Evolutionary conservation across 2,329 filamentous ascomycete genomes (phyloP).

Genomic region (Ceratocystis destructans): DNA sequence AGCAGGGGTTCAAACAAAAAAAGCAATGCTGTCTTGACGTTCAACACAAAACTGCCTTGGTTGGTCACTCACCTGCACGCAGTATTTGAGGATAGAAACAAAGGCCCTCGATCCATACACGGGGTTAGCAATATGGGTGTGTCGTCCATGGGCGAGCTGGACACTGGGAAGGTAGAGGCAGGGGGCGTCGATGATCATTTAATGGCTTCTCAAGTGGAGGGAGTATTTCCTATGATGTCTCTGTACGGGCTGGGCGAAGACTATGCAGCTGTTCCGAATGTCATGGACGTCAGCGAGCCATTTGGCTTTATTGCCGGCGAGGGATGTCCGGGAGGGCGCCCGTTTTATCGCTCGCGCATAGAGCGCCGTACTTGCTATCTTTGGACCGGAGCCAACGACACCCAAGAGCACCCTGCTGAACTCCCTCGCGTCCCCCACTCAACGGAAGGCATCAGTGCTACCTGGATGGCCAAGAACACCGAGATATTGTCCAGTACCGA

Average conservation of each 20-base stretch:
- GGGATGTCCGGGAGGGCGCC: conserved; percentile 68
- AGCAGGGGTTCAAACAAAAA: conserved; percentile 44
- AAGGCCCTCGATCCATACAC: conserved; percentile 66
- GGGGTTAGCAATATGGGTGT: conserved; percentile 65
- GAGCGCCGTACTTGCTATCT: conserved; percentile 6
- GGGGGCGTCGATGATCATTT: conserved; percentile 72
- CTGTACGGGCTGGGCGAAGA: conserved; percentile 70
- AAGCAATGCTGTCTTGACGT: conserved; percentile 63
- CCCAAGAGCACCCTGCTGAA: background rate
- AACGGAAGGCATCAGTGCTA: conserved; percentile 57
- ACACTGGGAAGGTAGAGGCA: conserved; percentile 57
- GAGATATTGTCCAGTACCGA: conserved; percentile 58
- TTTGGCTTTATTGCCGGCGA: conserved; percentile 77
- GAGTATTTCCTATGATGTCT: conserved; percentile 57
- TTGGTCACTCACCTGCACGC: conserved; percentile 70
- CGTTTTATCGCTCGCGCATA: conserved; percentile 49
- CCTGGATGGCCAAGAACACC: conserved; percentile 82
- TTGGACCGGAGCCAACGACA: background rate
- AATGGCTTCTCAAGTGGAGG: conserved; percentile 61
- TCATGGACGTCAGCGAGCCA: conserved; percentile 78
- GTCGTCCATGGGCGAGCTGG: conserved; percentile 71
- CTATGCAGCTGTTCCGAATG: conserved; percentile 63
- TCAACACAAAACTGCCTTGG: conserved; percentile 70
- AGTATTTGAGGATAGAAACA: conserved; percentile 58
- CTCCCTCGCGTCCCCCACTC: conserved; percentile 54